A percentile compares a stretch with the other conserved stretches of the same genome.
Evolutionary conservation across 768 basidiomycete species (phyloP).

Genomic region (Lactarius pseudohatsudake): DNA sequence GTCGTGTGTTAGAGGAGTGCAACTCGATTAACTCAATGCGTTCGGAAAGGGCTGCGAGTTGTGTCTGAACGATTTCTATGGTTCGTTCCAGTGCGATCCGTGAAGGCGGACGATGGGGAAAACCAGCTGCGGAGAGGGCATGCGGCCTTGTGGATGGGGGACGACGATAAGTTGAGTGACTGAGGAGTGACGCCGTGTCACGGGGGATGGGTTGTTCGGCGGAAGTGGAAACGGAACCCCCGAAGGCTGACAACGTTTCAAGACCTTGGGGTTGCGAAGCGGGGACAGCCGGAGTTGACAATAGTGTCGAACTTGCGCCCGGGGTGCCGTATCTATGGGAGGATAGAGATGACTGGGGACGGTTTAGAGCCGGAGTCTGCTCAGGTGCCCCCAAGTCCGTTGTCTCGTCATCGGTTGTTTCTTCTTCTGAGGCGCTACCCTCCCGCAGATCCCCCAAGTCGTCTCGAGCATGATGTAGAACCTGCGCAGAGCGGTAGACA

Average conservation of each 20-base stretch:
- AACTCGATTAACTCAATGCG: conserved; percentile 60
- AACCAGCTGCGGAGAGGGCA: conserved; percentile 25
- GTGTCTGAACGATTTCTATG: conserved; percentile 76
- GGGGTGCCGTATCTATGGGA: conserved; percentile 80
- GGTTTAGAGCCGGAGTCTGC: conserved; percentile 35
- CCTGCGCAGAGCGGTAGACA: conserved; percentile 25
- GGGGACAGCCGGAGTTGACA: conserved; percentile 56
- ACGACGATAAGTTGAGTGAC: conserved; percentile 13
- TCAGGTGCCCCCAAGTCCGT: conserved; percentile 32
- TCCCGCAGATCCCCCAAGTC: conserved; percentile 29
- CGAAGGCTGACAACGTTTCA: conserved; percentile 73
- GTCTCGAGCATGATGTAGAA: conserved; percentile 20
- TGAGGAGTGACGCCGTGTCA: conserved; percentile 2
- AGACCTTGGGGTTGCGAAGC: conserved; percentile 67
- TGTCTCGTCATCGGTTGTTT: conserved; percentile 28
- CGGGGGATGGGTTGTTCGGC: conserved; percentile 26
- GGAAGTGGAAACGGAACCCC: conserved; percentile 41
- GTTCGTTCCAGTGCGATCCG: conserved; percentile 65
- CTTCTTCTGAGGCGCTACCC: conserved; percentile 27
- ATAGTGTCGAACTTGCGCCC: conserved; percentile 56
- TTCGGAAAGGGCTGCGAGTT: conserved; percentile 79
- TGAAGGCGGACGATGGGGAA: conserved; percentile 46
- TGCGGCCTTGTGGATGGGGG: conserved; percentile 28
- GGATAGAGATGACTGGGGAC: conserved; percentile 77
- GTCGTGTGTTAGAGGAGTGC: conserved; percentile 29